phyloP scores from a whole-genome alignment of 2,329 filamentous ascomycete species.

The Diaporthe citri region DNA sequence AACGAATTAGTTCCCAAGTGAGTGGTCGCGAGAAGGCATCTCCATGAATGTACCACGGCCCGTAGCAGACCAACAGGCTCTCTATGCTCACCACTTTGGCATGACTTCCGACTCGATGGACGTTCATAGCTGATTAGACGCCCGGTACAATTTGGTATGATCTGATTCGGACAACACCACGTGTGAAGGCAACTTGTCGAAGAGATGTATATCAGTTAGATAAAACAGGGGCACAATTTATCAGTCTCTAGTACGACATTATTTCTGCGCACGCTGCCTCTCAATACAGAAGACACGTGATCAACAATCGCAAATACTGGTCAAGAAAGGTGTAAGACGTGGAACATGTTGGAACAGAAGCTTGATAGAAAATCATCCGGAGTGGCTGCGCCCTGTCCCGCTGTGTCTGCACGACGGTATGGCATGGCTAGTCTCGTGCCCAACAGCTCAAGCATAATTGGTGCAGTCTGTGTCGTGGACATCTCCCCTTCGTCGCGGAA shows the following conservation, averaged over 20 bases:
- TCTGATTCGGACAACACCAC: not conserved
- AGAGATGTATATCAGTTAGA: not conserved
- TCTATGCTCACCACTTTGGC: not conserved
- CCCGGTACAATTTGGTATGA: not conserved
- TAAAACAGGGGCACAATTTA: accelerated
- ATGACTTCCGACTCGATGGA: not conserved
- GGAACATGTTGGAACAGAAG: not conserved
- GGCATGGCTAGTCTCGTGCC: not conserved
- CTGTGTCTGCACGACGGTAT: not conserved
- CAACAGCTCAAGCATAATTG: not conserved
- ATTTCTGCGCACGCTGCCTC: not conserved
- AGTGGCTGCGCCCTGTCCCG: not conserved
- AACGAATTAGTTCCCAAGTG: not conserved
- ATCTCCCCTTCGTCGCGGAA: not conserved
- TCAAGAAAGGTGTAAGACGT: not conserved
- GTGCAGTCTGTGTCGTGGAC: not conserved
- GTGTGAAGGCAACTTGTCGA: not conserved
- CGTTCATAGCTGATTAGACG: no score
- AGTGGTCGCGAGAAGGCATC: not conserved
- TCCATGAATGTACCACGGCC: not conserved
- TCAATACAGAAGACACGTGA: not conserved
- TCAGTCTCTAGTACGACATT: no score
- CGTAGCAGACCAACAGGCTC: not conserved
- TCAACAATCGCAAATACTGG: not conserved
- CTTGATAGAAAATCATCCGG: not conserved